These are phyloP conservation scores for Tylopilus balloui DNA, from an alignment of 768 basidiomycete species.

Conservation along the genomic window DNA sequence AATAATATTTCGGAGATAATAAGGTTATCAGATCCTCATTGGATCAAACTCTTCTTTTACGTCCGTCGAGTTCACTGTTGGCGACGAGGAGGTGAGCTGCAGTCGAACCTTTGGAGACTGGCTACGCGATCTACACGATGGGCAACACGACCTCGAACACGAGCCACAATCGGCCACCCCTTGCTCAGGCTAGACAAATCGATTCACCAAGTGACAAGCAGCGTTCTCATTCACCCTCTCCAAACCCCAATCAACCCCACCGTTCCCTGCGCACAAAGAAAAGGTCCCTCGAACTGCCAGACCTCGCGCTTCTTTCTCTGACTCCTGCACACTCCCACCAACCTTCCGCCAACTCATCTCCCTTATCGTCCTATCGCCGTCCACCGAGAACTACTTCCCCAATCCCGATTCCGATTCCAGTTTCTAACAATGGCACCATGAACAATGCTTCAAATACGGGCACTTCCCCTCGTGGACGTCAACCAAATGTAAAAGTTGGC, in stretches of 20 bases:
- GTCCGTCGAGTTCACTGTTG: slow-evolving; percentile 28
- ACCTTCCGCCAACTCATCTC: slow-evolving; percentile 37
- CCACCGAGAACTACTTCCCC: slow-evolving; percentile 42
- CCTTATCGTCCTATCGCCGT: slow-evolving; percentile 39
- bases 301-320: slow-evolving; percentile 53
- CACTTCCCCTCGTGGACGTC: slow-evolving; percentile 34
- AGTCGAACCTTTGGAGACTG: slow-evolving; percentile 13
- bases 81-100: slow-evolving; percentile 15
- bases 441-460: slow-evolving; percentile 34
- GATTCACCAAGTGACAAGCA: slow-evolving; percentile 20
- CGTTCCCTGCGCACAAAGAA: slow-evolving; percentile 63
- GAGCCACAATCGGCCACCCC: slow-evolving; percentile 27
- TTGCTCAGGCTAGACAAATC: slow-evolving; percentile 24
- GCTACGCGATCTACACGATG: slow-evolving; percentile 27
- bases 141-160: slow-evolving; percentile 32
- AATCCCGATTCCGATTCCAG: slow-evolving; percentile 45
- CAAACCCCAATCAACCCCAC: slow-evolving; percentile 45
- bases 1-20: slow-evolving; percentile 11
- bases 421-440: slow-evolving; percentile 35
- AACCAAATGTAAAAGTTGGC: slow-evolving; percentile 29
- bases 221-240: slow-evolving; percentile 36
- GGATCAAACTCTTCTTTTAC: slow-evolving; percentile 29
- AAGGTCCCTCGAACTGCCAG: slow-evolving; percentile 71
- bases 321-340: slow-evolving; percentile 38
- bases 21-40: slow-evolving; percentile 28